These are phyloP conservation scores for Apiospora phragmitis DNA, from an alignment of 2,329 filamentous ascomycete genomes.

Conservation along the genomic window DNA sequence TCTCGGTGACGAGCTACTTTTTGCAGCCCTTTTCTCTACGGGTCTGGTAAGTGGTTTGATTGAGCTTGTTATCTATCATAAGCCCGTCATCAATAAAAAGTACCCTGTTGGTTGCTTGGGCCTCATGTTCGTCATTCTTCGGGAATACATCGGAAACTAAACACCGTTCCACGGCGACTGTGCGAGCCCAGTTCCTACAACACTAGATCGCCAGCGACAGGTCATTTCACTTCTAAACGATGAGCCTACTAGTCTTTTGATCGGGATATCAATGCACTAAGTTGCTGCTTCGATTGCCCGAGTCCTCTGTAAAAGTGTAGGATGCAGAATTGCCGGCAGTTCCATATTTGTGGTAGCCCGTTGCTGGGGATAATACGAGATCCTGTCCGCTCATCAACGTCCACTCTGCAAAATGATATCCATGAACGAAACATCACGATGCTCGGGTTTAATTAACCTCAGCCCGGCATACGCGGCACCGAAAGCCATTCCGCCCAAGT, in stretches of 20 bases:
- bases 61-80: neutral
- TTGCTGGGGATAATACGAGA: too few relatives aligned
- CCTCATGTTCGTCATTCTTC: conserved; percentile 6
- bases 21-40: neutral
- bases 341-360: neutral
- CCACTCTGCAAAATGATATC: neutral
- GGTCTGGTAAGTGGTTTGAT: neutral
- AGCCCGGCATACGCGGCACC: neutral
- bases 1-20: neutral
- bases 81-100: neutral
- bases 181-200: neutral
- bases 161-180: neutral
- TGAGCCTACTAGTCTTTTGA: neutral
- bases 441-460: neutral
- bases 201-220: neutral
- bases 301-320: neutral
- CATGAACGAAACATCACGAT: neutral
- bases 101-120: neutral
- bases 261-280: neutral
- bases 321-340: neutral
- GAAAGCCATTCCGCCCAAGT: conserved; percentile 13
- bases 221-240: neutral
- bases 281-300: neutral
- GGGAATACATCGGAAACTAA: neutral
- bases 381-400: neutral